These are phyloP conservation scores for Mariannaea sp. DNA, from an alignment of 2,329 filamentous ascomycete genomes.

Conservation along the genomic window DNA sequence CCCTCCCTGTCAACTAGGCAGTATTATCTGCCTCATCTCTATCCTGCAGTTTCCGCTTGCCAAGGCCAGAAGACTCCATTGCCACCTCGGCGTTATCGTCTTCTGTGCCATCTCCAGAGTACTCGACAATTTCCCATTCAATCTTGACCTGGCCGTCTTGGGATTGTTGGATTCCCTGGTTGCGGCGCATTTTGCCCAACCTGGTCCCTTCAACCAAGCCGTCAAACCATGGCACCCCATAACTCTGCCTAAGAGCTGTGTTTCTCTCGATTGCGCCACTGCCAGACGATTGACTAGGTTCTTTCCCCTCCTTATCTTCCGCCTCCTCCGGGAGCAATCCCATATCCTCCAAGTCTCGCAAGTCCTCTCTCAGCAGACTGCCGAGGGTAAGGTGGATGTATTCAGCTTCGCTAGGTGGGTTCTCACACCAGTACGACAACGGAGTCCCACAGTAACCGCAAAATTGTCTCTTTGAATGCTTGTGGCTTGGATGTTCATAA, in stretches of 20 bases:
- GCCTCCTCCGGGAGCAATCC: conserved; percentile 65
- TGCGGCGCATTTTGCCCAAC: conserved; percentile 69
- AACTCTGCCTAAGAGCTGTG: conserved; percentile 56
- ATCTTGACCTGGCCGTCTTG: conserved; percentile 68
- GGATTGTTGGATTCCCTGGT: conserved; percentile 58
- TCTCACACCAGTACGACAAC: conserved; percentile 81
- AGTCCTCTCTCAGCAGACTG: conserved; percentile 71
- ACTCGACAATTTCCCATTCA: conserved; percentile 87
- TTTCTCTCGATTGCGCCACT: conserved; percentile 33
- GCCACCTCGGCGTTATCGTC: conserved; percentile 44
- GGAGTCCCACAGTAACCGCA: conserved; percentile 92
- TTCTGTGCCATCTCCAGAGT: conserved; percentile 53
- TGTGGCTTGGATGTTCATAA: conserved; percentile 65
- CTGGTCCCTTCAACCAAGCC: conserved; percentile 76
- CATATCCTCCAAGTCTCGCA: conserved; percentile 74
- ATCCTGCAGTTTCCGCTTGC: conserved; percentile 60
- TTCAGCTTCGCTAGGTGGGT: conserved; percentile 70
- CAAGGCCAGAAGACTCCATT: conserved; percentile 42
- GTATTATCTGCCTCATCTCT: conserved; percentile 40
- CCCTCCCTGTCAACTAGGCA: conserved; percentile 12
- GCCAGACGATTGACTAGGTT: conserved; percentile 14
- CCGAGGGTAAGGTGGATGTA: conserved; percentile 84
- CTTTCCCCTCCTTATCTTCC: conserved; percentile 36
- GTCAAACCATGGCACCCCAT: conserved; percentile 86
- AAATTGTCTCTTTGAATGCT: conserved; percentile 73